Conservation (phyloP, 1,284 basidiomycete species). For the Phellinidium pouzarii region DNA sequence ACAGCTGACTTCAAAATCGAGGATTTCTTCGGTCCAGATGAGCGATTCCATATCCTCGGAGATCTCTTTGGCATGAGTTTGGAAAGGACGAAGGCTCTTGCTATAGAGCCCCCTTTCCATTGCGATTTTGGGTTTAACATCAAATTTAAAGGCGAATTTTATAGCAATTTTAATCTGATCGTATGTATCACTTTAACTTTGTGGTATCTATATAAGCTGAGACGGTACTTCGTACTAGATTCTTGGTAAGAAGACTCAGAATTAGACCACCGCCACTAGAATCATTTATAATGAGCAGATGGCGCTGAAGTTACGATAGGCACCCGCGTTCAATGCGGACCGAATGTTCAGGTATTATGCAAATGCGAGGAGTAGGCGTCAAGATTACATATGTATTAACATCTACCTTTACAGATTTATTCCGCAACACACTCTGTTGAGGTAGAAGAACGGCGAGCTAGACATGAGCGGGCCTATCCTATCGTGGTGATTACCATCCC, state of each 20-base stretch:
- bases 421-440: constrained; percentile 13
- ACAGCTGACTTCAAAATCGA: not conserved
- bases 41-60: constrained; percentile 4
- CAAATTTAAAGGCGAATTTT: constrained; percentile 11
- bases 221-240: not conserved
- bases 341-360: constrained; percentile 11
- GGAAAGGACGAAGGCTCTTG: not conserved
- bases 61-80: constrained; percentile 4
- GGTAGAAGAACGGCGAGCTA: constrained; percentile 4
- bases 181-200: not conserved
- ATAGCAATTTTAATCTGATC: constrained; percentile 3
- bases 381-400: not conserved
- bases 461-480: constrained; percentile 10
- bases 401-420: not conserved
- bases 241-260: not conserved
- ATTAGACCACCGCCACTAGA: not conserved
- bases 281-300: not conserved
- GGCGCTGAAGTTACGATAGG: constrained; percentile 11
- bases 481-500: constrained; percentile 1
- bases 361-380: not conserved
- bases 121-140: constrained; percentile 7
- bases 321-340: constrained; percentile 5
- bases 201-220: not conserved
- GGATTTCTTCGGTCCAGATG: constrained; percentile 12
- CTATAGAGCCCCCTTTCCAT: constrained; percentile 8